These are phyloP conservation scores for Aspergillus sp. DNA, from an alignment of 2,329 filamentous ascomycete species.

Conservation along the genomic window DNA sequence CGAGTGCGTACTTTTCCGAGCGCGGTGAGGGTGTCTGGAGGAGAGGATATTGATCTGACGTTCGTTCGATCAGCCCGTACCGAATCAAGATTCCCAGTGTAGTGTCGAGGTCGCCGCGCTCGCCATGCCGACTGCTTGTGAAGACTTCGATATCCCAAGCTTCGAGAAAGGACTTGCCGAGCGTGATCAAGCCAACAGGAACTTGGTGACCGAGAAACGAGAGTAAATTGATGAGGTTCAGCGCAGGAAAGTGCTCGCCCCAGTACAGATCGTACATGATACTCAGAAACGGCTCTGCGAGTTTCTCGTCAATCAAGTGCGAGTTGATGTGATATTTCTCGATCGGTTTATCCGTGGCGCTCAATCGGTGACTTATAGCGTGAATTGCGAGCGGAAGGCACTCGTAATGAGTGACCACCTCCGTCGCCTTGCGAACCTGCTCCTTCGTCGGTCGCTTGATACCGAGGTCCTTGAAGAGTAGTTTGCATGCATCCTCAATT, in stretches of 20 bases:
- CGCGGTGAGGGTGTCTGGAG: constrained; percentile 23
- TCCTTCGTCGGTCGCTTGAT: constrained; percentile 60
- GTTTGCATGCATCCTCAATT: constrained; percentile 61
- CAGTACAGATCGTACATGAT: constrained; percentile 53
- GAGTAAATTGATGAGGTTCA: constrained; percentile 68
- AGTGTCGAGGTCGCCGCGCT: constrained; percentile 48
- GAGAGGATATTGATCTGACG: constrained; percentile 37
- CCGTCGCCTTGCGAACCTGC: constrained; percentile 61
- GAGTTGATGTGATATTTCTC: constrained; percentile 62
- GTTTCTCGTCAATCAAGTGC: constrained; percentile 60
- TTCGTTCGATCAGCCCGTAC: constrained; percentile 51
- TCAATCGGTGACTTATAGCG: constrained; percentile 66
- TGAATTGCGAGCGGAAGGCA: constrained; percentile 71
- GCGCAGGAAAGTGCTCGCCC: constrained; percentile 54
- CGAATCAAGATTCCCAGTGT: constrained; percentile 51
- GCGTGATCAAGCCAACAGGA: constrained; percentile 67
- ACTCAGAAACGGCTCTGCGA: constrained; percentile 53
- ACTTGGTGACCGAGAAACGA: constrained; percentile 69
- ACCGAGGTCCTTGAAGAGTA: constrained; percentile 67
- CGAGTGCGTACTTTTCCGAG: constrained; percentile 29
- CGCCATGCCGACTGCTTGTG: constrained; percentile 39
- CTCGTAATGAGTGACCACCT: constrained; percentile 67
- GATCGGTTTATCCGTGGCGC: constrained; percentile 64
- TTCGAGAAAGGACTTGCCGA: constrained; percentile 52
- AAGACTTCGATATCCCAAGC: constrained; percentile 42